phyloP scores from a whole-genome alignment of 345 rosid genomes.

The Linum tenue region DNA sequence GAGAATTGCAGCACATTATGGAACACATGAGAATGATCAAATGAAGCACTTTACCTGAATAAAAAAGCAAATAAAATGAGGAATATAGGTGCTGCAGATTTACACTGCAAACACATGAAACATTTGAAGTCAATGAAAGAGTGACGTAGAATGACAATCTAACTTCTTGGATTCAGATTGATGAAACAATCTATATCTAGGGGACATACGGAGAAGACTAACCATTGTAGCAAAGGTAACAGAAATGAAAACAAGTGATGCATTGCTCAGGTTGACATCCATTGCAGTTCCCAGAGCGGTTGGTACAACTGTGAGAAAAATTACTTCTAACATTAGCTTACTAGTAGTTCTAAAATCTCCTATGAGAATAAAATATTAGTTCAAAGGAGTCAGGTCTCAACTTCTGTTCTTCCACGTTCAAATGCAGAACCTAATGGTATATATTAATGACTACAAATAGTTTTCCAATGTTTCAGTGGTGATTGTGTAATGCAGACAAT shows the following conservation, averaged over 20 bases:
- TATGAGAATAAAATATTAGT: background rate
- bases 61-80: conserved; percentile 97
- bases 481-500: too few relatives aligned
- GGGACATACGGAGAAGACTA: conserved; percentile 19
- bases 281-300: conserved; percentile 95
- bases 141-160: conserved; percentile 1
- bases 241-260: conserved; percentile 92
- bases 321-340: conserved; percentile 72
- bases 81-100: conserved; percentile 96
- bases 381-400: too few relatives aligned
- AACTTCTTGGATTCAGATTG: background rate
- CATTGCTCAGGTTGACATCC: conserved; percentile 95
- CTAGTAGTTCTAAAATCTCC: background rate
- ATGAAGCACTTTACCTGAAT: conserved; percentile 58
- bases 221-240: conserved; percentile 99
- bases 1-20: too few relatives aligned
- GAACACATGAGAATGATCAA: background rate
- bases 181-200: background rate
- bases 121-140: conserved; percentile 12
- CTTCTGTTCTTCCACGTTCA: too few relatives aligned
- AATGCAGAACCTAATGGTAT: too few relatives aligned
- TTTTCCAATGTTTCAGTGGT: too few relatives aligned
- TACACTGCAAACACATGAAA: conserved; percentile 56
- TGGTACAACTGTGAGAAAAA: conserved; percentile 96
- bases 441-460: too few relatives aligned